Percentiles rank a stretch among this genome's conserved stretches.
These are phyloP conservation scores for Pseudevernia furfuracea DNA, from an alignment of 495 filamentous ascomycete genomes.

Conservation along the genomic window DNA sequence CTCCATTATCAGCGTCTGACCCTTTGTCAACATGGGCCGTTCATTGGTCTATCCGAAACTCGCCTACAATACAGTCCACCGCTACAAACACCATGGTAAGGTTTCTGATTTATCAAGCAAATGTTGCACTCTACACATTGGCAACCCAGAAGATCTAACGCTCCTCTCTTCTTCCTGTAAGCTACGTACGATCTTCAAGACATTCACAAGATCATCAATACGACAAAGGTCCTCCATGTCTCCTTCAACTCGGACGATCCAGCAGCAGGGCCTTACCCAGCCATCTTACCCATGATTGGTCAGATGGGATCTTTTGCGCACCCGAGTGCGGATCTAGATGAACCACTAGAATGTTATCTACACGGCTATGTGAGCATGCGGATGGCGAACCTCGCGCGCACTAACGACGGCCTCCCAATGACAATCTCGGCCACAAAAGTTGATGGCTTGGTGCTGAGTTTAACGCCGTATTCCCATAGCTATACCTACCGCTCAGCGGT, in stretches of 20 bases:
- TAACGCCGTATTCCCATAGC: slow-evolving; percentile 67
- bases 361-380: slow-evolving; percentile 79
- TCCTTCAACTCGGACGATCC: slow-evolving; percentile 57
- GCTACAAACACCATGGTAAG: not conserved
- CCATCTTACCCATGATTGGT: slow-evolving; percentile 78
- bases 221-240: slow-evolving; percentile 68
- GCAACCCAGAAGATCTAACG: not conserved
- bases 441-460: slow-evolving; percentile 66
- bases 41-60: not conserved
- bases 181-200: slow-evolving; percentile 63
- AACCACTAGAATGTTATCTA: slow-evolving; percentile 64
- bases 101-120: not conserved
- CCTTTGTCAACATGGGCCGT: slow-evolving; percentile 22
- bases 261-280: slow-evolving; percentile 57
- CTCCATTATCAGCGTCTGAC: not conserved
- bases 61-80: not conserved
- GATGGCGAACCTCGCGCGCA: slow-evolving; percentile 56
- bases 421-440: slow-evolving; percentile 58
- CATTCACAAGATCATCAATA: slow-evolving; percentile 74
- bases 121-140: not conserved
- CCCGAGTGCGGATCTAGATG: slow-evolving; percentile 53
- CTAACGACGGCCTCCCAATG: slow-evolving; percentile 44
- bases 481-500: slow-evolving; percentile 81
- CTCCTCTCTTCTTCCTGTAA: slow-evolving; percentile 27
- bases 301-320: slow-evolving; percentile 63